Evolutionary conservation across 202 grass and related monocot species (phyloP).

Genomic region (Panicum hallii): DNA sequence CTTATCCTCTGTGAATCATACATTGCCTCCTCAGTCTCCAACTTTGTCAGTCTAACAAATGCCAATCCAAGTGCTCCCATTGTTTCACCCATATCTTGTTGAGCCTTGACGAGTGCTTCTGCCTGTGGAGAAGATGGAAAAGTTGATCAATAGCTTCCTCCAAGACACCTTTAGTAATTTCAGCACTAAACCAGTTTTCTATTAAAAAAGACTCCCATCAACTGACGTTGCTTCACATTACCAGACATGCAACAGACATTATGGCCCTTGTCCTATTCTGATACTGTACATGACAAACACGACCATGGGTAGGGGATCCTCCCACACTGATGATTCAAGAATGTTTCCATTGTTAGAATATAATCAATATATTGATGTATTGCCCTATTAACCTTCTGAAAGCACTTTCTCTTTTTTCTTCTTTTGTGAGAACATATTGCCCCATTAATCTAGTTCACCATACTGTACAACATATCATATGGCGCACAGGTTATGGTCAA

Average conservation of each 20-base stretch:
- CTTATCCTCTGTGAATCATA: constrained; percentile 79
- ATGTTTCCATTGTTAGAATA: background rate
- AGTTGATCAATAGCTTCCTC: background rate
- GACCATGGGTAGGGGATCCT: background rate
- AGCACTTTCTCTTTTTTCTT: background rate
- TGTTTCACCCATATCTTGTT: constrained; percentile 97
- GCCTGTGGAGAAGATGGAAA: constrained; percentile 56
- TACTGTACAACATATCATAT: constrained; percentile 2
- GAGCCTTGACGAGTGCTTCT: constrained; percentile 88
- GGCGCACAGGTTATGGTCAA: background rate
- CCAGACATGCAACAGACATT: background rate
- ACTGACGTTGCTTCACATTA: constrained; percentile 18
- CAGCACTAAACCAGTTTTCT: background rate
- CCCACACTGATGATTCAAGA: background rate
- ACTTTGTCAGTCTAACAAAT: constrained; percentile 93
- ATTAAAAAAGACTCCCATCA: background rate
- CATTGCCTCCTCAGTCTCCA: constrained; percentile 85
- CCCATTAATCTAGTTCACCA: background rate
- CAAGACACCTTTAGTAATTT: background rate
- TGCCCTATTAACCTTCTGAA: constrained; percentile 6
- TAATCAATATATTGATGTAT: background rate
- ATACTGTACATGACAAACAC: background rate
- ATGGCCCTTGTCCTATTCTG: background rate
- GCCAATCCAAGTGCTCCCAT: constrained; percentile 96
- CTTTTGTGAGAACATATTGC: background rate